Percentiles rank a stretch among this genome's conserved stretches.
phyloP scores from a whole-genome alignment of 306 rosid species.

The Pterocarpus macrocarpus region DNA sequence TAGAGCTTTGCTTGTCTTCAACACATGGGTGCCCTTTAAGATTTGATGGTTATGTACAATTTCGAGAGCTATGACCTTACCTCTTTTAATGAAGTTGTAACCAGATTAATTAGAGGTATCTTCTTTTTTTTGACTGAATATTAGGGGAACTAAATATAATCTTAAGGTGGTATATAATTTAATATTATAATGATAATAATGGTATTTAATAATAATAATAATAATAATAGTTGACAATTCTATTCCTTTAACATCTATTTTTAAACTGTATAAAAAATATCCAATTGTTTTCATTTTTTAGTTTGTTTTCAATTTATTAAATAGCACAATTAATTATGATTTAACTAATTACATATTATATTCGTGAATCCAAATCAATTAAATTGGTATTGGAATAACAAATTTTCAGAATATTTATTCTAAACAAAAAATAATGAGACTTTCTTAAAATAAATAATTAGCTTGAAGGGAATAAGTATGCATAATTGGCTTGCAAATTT shows the following conservation, averaged over 20 bases:
- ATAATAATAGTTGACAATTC: not conserved
- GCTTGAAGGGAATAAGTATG: too few species aligned
- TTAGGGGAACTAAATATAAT: not conserved
- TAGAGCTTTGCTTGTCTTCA: not conserved
- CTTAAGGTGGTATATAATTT: not conserved
- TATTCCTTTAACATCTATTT: not conserved
- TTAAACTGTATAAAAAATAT: not conserved
- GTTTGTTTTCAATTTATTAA: not conserved
- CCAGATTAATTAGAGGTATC: not conserved
- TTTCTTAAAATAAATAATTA: too few species aligned
- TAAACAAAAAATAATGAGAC: too few species aligned
- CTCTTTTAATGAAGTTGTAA: not conserved
- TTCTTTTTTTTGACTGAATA: too few species aligned
- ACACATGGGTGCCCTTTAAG: constrained; percentile 12
- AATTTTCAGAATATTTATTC: too few species aligned
- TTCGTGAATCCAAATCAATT: not conserved
- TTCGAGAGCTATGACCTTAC: constrained; percentile 7
- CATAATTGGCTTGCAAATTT: too few species aligned
- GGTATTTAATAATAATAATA: not conserved
- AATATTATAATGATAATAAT: not conserved
- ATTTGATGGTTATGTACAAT: not conserved
- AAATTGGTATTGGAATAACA: not conserved
- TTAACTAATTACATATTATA: not conserved
- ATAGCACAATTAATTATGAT: not conserved
- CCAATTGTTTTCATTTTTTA: not conserved